These are phyloP conservation scores for Paralagenidium karlingii DNA, from an alignment of 352 stramenopile species.

Conservation along the genomic window DNA sequence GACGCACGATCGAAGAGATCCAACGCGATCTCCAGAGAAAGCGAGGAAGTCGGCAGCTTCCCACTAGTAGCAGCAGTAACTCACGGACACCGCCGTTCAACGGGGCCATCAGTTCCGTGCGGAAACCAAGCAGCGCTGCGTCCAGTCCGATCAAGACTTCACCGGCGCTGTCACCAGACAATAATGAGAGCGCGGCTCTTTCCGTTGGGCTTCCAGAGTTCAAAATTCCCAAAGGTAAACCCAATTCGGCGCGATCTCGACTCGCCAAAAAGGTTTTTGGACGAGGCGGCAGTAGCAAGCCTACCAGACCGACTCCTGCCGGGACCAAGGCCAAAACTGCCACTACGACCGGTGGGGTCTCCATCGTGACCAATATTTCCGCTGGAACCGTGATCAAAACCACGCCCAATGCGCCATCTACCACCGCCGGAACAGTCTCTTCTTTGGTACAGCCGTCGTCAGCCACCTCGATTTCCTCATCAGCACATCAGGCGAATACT, in stretches of 20 bases:
- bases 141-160: constrained; percentile 42
- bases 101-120: constrained; percentile 2
- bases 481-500: too few relatives aligned
- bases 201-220: constrained; percentile 9
- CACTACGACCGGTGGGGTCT: neutral
- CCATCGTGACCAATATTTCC: constrained; percentile 47
- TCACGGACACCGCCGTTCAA: neutral
- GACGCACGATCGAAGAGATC: constrained; percentile 82
- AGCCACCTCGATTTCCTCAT: too few relatives aligned
- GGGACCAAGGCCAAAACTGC: constrained; percentile 40
- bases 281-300: constrained; percentile 25
- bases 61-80: constrained; percentile 1
- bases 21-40: constrained; percentile 69
- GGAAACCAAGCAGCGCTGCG: constrained; percentile 10
- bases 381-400: constrained; percentile 34
- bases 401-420: too few relatives aligned
- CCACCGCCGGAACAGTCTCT: too few relatives aligned
- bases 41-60: too few relatives aligned
- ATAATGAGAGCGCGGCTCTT: constrained; percentile 11
- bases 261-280: constrained; percentile 69
- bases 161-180: constrained; percentile 54
- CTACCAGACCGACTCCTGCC: constrained; percentile 4
- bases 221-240: constrained; percentile 39
- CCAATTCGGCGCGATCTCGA: constrained; percentile 51
- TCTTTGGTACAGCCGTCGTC: too few relatives aligned